Conservation (phyloP, 352 stramenopile genomes). For the Pythium sukuiense region DNA sequence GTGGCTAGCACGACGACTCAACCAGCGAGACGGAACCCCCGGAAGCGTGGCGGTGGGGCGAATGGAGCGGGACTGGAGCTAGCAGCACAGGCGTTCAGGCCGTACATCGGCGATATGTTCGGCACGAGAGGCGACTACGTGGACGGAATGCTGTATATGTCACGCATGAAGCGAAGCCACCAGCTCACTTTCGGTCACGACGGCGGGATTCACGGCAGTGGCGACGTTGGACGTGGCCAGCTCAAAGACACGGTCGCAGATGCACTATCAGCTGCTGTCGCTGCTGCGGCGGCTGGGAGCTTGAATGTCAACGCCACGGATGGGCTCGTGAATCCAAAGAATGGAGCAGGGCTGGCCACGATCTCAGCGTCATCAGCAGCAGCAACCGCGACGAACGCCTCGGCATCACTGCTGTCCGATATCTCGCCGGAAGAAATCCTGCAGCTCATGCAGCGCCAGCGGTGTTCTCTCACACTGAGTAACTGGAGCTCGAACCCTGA, state of each 20-base stretch:
- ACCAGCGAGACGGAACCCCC: constrained; percentile 43
- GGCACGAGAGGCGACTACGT: constrained; percentile 80
- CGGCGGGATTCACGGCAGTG: constrained; percentile 18
- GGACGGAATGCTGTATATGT: constrained; percentile 88
- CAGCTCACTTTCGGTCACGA: constrained; percentile 42
- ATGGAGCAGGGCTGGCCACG: not conserved
- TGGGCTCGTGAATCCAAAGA: not conserved
- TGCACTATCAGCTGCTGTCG: constrained; percentile 33
- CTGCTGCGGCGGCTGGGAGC: constrained; percentile 19
- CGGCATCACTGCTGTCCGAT: constrained; percentile 15
- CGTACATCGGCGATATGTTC: constrained; percentile 81
- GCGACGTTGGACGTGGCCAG: constrained; percentile 26
- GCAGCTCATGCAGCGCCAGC: constrained; percentile 49
- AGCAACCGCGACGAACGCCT: not conserved
- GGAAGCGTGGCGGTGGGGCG: constrained; percentile 33
- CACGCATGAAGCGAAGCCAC: constrained; percentile 77
- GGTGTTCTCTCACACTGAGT: constrained; percentile 82
- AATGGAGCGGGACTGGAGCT: constrained; percentile 31
- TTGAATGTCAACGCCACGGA: constrained; percentile 12
- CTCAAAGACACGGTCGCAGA: constrained; percentile 61
- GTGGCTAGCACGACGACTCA: constrained; percentile 14
- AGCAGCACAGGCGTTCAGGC: constrained; percentile 43
- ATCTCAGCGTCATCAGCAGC: not conserved
- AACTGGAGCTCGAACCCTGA: constrained; percentile 87
- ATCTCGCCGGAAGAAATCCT: constrained; percentile 28